Base-by-base conservation (phyloP, 257 asterid genomes). In the Cinchona pubescens region DNA sequence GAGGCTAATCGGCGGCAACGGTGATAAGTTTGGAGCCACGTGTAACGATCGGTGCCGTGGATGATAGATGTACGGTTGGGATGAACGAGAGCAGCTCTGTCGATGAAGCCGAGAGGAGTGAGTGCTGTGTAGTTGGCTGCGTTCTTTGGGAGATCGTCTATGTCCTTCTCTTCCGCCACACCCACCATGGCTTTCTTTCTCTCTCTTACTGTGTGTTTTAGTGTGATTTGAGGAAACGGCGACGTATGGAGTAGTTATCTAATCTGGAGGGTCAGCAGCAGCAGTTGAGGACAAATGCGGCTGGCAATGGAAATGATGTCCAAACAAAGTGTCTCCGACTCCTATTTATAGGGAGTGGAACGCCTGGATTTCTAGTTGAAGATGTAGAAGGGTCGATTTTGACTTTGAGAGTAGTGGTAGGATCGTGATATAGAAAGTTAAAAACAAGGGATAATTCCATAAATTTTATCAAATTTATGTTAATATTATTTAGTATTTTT, bases 1-100 rank as follows among this genome's bases (percentile, higher is more conserved):
- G 98, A 94, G 23, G 98, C 97, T 46, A 94, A 85, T 71, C 89
- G 90, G 79, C 97, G 88, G 85, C 98, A 94, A 5, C 98, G 97
- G 5, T 81, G 84, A 86, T 92, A 94, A 72, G 98, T 94, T 83
- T 94, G 96, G 2, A 72, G 90, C 97, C 98, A 94, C 71, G 97
- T 94, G 84, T 89, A 94, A 2, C 77, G 66, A 10, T 83, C 70
- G 9, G 93, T 79, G 67, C 93, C 97, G 49, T 94, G 97, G 75
- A 94, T 77, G 30, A 94, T 25, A 27, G 98, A 89, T 2, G 82
- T 87, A 45, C 96, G 88, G 83, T 81, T 79, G 12, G 97, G 98
- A 84, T 87, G 91, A 7, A 94, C 86, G 29, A 84, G 81, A 5
- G 97, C 97, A 21, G 97, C 97, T 75, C 98, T 87, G 63, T 88